phyloP scores from a whole-genome alignment of 306 rosid genomes.

The Quercus ilex region DNA sequence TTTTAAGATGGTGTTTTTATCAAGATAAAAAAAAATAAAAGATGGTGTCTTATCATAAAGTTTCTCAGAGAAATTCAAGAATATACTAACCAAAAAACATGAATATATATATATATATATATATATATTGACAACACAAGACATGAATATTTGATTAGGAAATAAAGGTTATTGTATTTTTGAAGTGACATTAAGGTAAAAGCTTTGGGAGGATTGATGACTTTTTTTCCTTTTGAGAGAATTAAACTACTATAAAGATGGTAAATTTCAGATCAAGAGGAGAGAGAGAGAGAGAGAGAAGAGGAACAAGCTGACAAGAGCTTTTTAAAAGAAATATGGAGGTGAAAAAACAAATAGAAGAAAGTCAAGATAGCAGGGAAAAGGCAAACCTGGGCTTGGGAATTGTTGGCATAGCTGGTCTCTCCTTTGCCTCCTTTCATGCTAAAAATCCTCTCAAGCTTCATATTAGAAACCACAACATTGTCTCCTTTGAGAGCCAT shows the following conservation, averaged over 20 bases:
- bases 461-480: conserved; percentile 67
- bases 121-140: too few relatives aligned
- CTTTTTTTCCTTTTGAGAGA: too few relatives aligned
- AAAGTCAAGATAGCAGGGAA: background rate
- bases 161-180: background rate
- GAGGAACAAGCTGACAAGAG: background rate
- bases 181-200: background rate
- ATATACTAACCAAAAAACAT: background rate
- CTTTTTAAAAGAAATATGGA: background rate
- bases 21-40: background rate
- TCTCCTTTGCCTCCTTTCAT: conserved; percentile 99
- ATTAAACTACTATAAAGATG: too few relatives aligned
- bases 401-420: conserved; percentile 89
- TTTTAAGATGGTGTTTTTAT: too few relatives aligned
- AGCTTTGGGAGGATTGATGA: background rate
- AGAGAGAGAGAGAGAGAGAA: background rate
- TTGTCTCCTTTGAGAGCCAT: conserved; percentile 71
- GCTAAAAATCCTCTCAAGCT: conserved; percentile 77
- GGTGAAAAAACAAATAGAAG: background rate
- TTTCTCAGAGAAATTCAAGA: background rate
- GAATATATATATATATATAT: too few relatives aligned
- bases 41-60: background rate
- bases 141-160: background rate
- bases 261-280: too few relatives aligned
- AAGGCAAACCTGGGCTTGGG: conserved; percentile 68